Evolutionary conservation across 1,139 yeast species (phyloP), one percentile per base, ranked within the genome.

Genomic region (Trichomonascaceae sp.): DNA sequence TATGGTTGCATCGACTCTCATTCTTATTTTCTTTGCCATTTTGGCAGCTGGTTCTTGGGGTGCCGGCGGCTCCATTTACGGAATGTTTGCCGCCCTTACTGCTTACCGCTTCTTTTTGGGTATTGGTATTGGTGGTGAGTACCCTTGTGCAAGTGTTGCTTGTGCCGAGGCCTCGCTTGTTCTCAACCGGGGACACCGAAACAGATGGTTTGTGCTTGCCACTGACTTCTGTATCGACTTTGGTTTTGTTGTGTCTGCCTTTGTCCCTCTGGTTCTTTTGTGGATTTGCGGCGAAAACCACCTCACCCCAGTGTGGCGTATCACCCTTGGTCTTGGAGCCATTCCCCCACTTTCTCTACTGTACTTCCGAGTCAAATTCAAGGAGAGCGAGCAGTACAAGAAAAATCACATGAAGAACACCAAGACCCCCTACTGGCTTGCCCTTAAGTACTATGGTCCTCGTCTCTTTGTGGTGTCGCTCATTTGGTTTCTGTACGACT

Each of bases 311-410:
- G 84, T 87, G 28, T 87, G 97, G 97, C 75, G 97, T 64, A 60
- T 85, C 37, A 74, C 93, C n/a, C 64, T 87, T 31, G 96, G 93
- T 28, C 60, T 87, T 23, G 97, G 97, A 54, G 93, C 85, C n/a
- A 69, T 87, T 38, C 87, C 92, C 28, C 97, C 96, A 32, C 48
- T 80, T 36, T 64, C 80, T 3, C 67, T 87, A 45, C 79, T 87
- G 51, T 70, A 76, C 53, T 56, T 84, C 56, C 79, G 97, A 60
- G 49, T 80, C 51, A 76, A 69, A 54, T 77, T 79, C 64, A 62
- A 69, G 44, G 93, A 85, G 56, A 74, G 81, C 40, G 74, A 71
- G 26, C 68, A 76, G 37, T 87, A 77, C 63, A 57, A 67, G 46
- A 76, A 80, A 54, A 64, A 76, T 49, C 73, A 75, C 56, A 74